Evolutionary conservation across 495 filamentous ascomycete species (phyloP).

Genomic region (Geopyxis carbonaria): DNA sequence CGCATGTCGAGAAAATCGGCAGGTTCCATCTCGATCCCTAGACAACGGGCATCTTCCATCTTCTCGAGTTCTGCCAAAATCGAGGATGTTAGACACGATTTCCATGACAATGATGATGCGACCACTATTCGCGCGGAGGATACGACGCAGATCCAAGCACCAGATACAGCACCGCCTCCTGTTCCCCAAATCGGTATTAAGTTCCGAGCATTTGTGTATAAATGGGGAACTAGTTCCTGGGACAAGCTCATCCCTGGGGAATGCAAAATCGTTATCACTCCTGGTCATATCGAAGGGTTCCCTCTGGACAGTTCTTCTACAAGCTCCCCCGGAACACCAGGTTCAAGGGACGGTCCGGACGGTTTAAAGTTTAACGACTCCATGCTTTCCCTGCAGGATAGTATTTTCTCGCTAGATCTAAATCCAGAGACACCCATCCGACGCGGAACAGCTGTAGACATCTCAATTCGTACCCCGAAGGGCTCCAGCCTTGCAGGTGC

Average conservation of each 20-base stretch:
- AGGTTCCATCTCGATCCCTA: conserved; percentile 10
- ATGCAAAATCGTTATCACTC: conserved; percentile 63
- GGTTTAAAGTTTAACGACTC: not conserved
- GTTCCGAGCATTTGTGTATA: conserved; percentile 60
- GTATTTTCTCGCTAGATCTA: conserved; percentile 51
- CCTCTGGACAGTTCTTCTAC: conserved; percentile 1
- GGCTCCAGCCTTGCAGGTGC: conserved; percentile 51
- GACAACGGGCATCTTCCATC: conserved; percentile 16
- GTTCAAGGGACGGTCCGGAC: too few species aligned
- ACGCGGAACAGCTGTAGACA: conserved; percentile 77
- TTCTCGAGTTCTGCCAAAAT: conserved; percentile 3
- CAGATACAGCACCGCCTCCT: conserved; percentile 5
- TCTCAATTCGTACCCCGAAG: conserved; percentile 73
- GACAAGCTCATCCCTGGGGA: conserved; percentile 55
- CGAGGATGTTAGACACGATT: not conserved
- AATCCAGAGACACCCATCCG: conserved; percentile 78
- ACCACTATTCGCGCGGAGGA: not conserved
- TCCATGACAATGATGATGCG: not conserved
- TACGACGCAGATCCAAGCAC: too few species aligned
- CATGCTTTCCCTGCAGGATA: not conserved
- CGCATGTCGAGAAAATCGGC: conserved; percentile 21
- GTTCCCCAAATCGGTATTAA: conserved; percentile 31
- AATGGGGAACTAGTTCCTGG: conserved; percentile 72
- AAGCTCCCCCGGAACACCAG: not conserved
- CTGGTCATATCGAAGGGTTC: conserved; percentile 61